Evolutionary conservation across 2,329 filamentous ascomycete genomes (phyloP), one percentile per base, ranked within the genome.

Genomic region (Sclerotinia borealis): DNA sequence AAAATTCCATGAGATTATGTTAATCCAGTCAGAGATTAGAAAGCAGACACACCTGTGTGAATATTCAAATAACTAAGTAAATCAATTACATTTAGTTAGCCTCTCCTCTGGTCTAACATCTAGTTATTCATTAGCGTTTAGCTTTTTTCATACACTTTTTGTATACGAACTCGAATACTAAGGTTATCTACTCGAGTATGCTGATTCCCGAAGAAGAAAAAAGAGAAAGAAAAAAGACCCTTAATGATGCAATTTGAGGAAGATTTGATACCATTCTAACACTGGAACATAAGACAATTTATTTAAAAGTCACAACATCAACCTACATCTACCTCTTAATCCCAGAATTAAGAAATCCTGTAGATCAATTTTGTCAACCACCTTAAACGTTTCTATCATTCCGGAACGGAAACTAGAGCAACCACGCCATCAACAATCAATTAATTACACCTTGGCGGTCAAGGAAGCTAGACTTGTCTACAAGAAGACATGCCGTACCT

Each of bases 371-470:
- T 41, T 55, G 37, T 41, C 36, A 41, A 31, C 36, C 31, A 31
- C 36, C 31, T 31, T 17, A 22, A 22, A 34, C 19, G 49, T 6
- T 36, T 51, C 31, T 15, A n/a, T n/a, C n/a, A n/a, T n/a, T 36
- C 31, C 49, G 49, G 29, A 36, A 25, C 29, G 31, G 49, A 50
- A 19, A 15, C 19, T n/a, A 50, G 25, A 55, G 25, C 22, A 25
- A 34, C 29, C 54, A 58, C 5, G 25, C 2, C 39, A 8, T n/a
- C 15, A 19, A 22, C 60, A 59, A 49, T 36, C 61, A 48, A 60
- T 55, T 48, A 0, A 59, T 49, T 41, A 22, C 63, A 48, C 60
- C 48, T 63, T 37, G 41, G 64, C 64, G 61, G 64, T 63, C 64
- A 65, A 61, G 34, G 54, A 61, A 59, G 31, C 52, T 31, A 36